phyloP scores from a whole-genome alignment of 768 basidiomycete genomes.

The Lentinula edodes region DNA sequence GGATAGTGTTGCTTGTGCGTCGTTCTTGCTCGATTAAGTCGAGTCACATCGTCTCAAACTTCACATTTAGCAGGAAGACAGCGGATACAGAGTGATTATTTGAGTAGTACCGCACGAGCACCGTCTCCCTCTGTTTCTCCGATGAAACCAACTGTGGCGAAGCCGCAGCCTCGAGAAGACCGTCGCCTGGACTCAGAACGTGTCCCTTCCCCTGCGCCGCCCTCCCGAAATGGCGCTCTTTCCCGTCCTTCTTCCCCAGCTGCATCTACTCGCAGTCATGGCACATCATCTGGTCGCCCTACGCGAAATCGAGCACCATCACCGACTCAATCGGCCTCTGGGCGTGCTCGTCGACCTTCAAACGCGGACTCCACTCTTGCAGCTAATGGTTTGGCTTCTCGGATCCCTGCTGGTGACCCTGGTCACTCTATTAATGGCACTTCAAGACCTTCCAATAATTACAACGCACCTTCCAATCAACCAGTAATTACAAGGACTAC shows the following conservation, averaged over 20 bases:
- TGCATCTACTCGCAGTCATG: constrained; percentile 19
- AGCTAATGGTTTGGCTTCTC: constrained; percentile 10
- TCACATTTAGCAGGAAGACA: constrained; percentile 11
- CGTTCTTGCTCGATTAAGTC: not conserved
- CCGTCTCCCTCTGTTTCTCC: constrained; percentile 13
- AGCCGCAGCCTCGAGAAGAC: constrained; percentile 18
- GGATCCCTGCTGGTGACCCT: constrained; percentile 15
- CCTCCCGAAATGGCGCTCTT: constrained; percentile 18
- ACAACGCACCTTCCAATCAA: not conserved
- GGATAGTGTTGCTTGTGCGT: constrained; percentile 28
- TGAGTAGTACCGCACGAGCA: constrained; percentile 8
- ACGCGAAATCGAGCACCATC: constrained; percentile 21
- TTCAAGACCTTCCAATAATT: not conserved
- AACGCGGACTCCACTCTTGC: constrained; percentile 31
- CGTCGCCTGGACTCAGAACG: constrained; percentile 16
- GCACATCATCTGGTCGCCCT: constrained; percentile 11
- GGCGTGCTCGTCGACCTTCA: constrained; percentile 34
- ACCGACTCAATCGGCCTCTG: constrained; percentile 9
- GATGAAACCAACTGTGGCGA: constrained; percentile 4
- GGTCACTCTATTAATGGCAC: constrained; percentile 10
- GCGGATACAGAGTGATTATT: constrained; percentile 16
- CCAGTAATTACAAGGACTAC: not conserved
- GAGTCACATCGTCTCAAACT: not conserved
- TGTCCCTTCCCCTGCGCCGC: constrained; percentile 14
- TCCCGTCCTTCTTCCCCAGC: constrained; percentile 39